These are phyloP conservation scores for Urtica urens DNA, from an alignment of 306 rosid species.

Conservation along the genomic window DNA sequence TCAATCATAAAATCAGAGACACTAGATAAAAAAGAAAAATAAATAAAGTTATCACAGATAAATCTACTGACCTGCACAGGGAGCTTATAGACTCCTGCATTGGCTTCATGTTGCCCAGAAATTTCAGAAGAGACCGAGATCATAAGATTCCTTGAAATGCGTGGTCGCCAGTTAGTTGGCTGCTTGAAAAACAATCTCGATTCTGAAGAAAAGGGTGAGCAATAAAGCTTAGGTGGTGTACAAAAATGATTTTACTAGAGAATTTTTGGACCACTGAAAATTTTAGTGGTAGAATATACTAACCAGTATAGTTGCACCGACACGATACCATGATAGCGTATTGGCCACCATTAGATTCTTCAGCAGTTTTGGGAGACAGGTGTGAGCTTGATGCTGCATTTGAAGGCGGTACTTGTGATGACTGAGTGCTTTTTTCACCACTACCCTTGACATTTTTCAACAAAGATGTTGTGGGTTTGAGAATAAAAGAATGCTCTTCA, in stretches of 20 bases:
- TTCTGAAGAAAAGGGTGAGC: conserved; percentile 24
- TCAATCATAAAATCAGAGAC: conserved; percentile 1
- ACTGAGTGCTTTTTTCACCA: conserved; percentile 41
- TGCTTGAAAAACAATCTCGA: conserved; percentile 82
- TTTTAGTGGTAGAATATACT: conserved; percentile 2
- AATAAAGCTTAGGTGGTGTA: not conserved
- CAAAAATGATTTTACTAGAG: conserved; percentile 1
- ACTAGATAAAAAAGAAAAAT: not conserved
- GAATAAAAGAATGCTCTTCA: conserved; percentile 89
- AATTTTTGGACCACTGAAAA: conserved; percentile 1
- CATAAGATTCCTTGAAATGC: conserved; percentile 66
- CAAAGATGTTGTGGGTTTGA: conserved; percentile 58
- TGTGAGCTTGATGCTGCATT: conserved; percentile 35
- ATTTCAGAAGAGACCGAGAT: conserved; percentile 66
- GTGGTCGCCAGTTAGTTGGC: conserved; percentile 79
- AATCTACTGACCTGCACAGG: conserved; percentile 63
- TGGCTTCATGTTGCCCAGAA: conserved; percentile 38
- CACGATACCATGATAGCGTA: conserved; percentile 89
- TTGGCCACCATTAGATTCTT: conserved; percentile 37
- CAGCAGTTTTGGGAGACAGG: conserved; percentile 31
- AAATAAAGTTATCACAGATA: not conserved
- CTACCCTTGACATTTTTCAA: conserved; percentile 43
- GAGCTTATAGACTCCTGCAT: conserved; percentile 42
- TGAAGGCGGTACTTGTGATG: conserved; percentile 33
- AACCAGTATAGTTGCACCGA: conserved; percentile 87